A percentile compares a stretch with the other conserved stretches of the same genome.
Evolutionary conservation across 2,329 filamentous ascomycete species (phyloP).

Genomic region (Alternaria brassicicola): DNA sequence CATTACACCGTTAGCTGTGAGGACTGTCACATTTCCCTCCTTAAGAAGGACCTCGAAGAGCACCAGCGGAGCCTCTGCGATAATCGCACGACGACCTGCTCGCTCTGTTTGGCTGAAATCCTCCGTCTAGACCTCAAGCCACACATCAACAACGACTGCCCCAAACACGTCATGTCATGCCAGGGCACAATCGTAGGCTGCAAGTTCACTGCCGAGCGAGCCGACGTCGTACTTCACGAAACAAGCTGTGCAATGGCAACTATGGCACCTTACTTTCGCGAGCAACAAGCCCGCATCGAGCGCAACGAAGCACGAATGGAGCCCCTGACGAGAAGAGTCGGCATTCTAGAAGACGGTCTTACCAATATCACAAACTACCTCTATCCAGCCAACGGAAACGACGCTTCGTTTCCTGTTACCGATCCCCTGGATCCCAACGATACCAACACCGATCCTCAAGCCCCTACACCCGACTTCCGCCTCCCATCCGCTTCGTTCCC

Average conservation of each 20-base stretch:
- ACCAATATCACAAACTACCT: constrained; percentile 52
- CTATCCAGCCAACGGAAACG: constrained; percentile 42
- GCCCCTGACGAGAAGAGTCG: constrained; percentile 52
- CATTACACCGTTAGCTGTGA: constrained; percentile 61
- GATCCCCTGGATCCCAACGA: constrained; percentile 44
- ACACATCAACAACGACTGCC: constrained; percentile 52
- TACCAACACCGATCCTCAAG: constrained; percentile 37
- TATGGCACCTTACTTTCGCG: constrained; percentile 53
- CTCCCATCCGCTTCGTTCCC: constrained; percentile 45
- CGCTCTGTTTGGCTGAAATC: constrained; percentile 51
- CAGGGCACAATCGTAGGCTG: constrained; percentile 54
- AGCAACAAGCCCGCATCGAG: constrained; percentile 52
- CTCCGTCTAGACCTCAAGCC: constrained; percentile 50
- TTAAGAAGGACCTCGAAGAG: constrained; percentile 60
- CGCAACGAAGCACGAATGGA: constrained; percentile 53
- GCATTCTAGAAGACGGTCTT: constrained; percentile 54
- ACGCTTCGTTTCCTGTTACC: constrained; percentile 41
- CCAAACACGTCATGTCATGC: constrained; percentile 52
- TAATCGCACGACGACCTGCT: constrained; percentile 54
- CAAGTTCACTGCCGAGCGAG: constrained; percentile 48
- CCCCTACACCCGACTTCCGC: constrained; percentile 45
- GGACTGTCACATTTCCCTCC: constrained; percentile 59
- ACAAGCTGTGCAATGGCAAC: constrained; percentile 53
- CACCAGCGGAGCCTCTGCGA: constrained; percentile 58
- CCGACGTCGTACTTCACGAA: constrained; percentile 49